Percentiles rank a stretch among this genome's conserved stretches.
Evolutionary conservation across 305 asterid species (phyloP).

Genomic region (Fraxinus dipetala): DNA sequence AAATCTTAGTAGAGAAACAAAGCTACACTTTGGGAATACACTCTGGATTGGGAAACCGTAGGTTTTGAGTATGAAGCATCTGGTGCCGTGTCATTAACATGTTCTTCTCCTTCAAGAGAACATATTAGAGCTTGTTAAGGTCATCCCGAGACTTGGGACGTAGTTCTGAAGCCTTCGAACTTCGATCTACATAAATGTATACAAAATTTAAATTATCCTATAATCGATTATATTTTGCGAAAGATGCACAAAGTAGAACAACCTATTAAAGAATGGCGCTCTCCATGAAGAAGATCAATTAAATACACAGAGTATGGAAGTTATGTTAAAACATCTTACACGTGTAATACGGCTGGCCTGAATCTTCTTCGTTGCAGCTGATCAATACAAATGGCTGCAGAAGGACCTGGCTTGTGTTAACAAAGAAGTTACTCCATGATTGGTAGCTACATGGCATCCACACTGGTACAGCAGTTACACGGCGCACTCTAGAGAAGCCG

Average conservation of each 20-base stretch:
- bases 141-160: constrained; percentile 97
- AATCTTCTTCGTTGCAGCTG: constrained; percentile 39
- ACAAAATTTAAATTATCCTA: background rate
- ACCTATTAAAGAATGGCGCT: no score
- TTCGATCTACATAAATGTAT: constrained; percentile 46
- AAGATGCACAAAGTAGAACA: background rate
- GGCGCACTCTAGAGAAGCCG: constrained; percentile 90
- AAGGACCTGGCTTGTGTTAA: constrained; percentile 65
- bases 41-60: constrained; percentile 73
- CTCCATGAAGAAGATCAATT: no score
- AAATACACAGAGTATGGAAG: no score
- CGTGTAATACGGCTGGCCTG: background rate
- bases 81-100: constrained; percentile 89
- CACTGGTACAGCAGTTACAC: constrained; percentile 87
- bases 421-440: constrained; percentile 78
- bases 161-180: constrained; percentile 92
- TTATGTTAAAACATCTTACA: no score
- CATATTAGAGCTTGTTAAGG: constrained; percentile 82
- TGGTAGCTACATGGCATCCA: constrained; percentile 86
- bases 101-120: constrained; percentile 84
- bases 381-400: constrained; percentile 85
- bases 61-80: constrained; percentile 82
- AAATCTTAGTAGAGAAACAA: constrained; percentile 11
- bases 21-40: constrained; percentile 65
- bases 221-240: background rate